Percentiles rank a stretch among this genome's conserved stretches.
phyloP scores from a whole-genome alignment of 257 asterid genomes.

The Leptodermis oblonga region DNA sequence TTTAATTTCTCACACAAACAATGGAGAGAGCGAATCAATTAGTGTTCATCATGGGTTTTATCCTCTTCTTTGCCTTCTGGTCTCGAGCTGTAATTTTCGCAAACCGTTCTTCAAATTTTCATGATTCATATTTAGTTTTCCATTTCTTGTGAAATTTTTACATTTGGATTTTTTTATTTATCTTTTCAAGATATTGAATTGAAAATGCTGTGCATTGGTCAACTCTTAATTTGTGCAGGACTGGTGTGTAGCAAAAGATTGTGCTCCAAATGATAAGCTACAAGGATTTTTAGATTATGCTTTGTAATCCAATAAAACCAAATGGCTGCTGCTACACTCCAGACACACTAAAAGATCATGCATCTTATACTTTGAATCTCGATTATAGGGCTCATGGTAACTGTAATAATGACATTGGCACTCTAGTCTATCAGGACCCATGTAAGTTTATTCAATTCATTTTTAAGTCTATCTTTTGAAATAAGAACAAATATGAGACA shows the following conservation, averaged over 20 bases:
- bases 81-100: background rate
- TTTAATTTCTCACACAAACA: too few species aligned
- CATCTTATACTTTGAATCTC: slow-evolving; percentile 20
- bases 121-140: background rate
- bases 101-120: background rate
- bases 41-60: too few species aligned
- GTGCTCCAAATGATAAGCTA: background rate
- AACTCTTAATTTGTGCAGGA: background rate
- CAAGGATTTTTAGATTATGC: slow-evolving; percentile 12
- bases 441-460: slow-evolving; percentile 3
- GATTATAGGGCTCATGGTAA: background rate
- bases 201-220: too few species aligned
- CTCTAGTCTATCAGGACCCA: background rate
- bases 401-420: slow-evolving; percentile 6
- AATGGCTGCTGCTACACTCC: slow-evolving; percentile 18
- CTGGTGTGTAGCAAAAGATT: background rate
- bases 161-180: background rate
- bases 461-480: too few species aligned
- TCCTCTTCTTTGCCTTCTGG: too few species aligned
- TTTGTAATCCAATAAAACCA: slow-evolving; percentile 10
- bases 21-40: too few species aligned
- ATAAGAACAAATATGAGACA: too few species aligned
- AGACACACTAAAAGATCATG: slow-evolving; percentile 6
- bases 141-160: too few species aligned
- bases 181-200: too few species aligned